phyloP scores from a whole-genome alignment of 176 grass and related monocot species.

The Hyparrhenia diplandra region DNA sequence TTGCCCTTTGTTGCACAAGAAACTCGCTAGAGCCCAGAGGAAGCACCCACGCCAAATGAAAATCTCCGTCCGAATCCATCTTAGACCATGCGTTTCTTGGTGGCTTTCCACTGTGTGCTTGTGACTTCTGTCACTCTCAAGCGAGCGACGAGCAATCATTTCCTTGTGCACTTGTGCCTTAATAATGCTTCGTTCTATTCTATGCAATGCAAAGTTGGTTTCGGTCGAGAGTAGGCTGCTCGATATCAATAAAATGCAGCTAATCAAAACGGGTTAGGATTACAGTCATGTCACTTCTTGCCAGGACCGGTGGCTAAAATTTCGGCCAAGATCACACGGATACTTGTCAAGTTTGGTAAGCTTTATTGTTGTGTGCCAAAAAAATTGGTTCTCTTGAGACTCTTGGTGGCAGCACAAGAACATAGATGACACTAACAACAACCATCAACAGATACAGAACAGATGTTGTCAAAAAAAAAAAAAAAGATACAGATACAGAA shows the following conservation, averaged over 20 bases:
- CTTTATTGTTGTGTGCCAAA: background rate
- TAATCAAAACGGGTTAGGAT: background rate
- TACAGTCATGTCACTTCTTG: background rate
- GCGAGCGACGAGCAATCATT: background rate
- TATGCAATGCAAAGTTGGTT: background rate
- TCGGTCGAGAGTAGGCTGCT: background rate
- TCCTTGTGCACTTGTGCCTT: background rate
- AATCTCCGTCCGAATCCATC: background rate
- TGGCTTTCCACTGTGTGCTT: background rate
- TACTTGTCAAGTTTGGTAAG: background rate
- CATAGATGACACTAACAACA: background rate
- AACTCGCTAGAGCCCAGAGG: background rate
- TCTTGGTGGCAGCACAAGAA: background rate
- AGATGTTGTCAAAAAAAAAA: too few species aligned
- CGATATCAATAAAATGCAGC: background rate
- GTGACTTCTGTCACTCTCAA: background rate
- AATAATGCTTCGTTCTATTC: background rate
- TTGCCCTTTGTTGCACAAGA: background rate
- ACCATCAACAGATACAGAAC: background rate
- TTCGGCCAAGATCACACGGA: background rate
- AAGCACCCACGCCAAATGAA: background rate
- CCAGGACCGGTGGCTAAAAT: background rate
- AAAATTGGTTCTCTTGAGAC: background rate
- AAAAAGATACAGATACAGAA: too few species aligned
- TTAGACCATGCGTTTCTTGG: background rate